These are phyloP conservation scores for Senecio squalidus DNA, from an alignment of 140 eudicot species.

Conservation along the genomic window DNA sequence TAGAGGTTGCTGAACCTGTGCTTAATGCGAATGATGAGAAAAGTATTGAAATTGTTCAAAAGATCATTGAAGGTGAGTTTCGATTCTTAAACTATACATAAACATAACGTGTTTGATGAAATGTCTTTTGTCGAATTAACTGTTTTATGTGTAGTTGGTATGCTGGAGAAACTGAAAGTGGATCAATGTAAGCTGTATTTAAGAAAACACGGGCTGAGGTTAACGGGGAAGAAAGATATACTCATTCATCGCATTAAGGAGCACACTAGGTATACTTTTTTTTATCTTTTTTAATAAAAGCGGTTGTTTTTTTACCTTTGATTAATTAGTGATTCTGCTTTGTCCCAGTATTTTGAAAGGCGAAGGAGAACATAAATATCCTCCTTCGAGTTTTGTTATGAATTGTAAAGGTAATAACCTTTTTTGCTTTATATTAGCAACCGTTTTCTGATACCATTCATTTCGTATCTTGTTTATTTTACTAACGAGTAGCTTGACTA, in stretches of 20 bases:
- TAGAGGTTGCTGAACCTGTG: constrained; percentile 29
- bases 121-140: constrained; percentile 5
- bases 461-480: neutral
- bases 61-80: constrained; percentile 49
- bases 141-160: constrained; percentile 35
- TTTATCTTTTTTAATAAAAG: neutral
- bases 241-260: constrained; percentile 73
- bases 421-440: neutral
- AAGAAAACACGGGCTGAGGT: constrained; percentile 71
- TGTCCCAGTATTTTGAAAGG: constrained; percentile 53
- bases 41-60: constrained; percentile 39
- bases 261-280: constrained; percentile 52
- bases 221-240: constrained; percentile 66
- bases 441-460: neutral
- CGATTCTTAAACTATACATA: neutral
- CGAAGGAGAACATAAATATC: constrained; percentile 76
- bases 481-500: neutral
- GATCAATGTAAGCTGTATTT: constrained; percentile 81
- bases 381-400: constrained; percentile 66
- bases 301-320: neutral
- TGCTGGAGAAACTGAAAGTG: constrained; percentile 67
- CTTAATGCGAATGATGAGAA: constrained; percentile 41
- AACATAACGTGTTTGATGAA: constrained; percentile 3
- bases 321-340: neutral
- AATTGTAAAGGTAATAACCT: constrained; percentile 88